Percentiles rank a stretch among this genome's conserved stretches.
Conservation (phyloP, 2,329 filamentous ascomycete species). For the Rutstroemia sydowiana region DNA sequence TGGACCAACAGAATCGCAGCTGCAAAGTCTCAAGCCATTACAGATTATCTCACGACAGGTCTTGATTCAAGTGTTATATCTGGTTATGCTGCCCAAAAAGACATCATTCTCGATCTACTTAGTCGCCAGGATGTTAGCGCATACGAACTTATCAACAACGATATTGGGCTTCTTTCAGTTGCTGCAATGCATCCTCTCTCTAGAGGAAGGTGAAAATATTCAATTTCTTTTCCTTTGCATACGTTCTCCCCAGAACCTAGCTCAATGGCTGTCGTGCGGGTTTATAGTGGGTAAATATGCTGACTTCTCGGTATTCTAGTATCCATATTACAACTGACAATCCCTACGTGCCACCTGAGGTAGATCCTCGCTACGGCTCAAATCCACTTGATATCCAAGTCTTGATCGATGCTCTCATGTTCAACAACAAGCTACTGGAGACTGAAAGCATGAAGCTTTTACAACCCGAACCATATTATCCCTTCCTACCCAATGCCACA, state of each 20-base stretch:
- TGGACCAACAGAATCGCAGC: constrained; percentile 16
- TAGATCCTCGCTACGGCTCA: constrained; percentile 34
- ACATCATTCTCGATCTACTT: constrained; percentile 15
- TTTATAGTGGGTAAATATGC: too few species aligned
- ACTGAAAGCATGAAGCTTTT: constrained; percentile 20
- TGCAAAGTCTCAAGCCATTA: constrained; percentile 14
- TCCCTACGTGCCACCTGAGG: constrained; percentile 35
- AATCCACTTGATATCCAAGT: constrained; percentile 23
- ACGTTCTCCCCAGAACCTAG: too few species aligned
- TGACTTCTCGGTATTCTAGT: constrained; percentile 16
- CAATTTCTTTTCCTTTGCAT: too few species aligned
- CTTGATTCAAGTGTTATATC: constrained; percentile 19
- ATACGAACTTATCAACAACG: constrained; percentile 22
- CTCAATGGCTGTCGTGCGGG: too few species aligned
- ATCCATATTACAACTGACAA: constrained; percentile 45
- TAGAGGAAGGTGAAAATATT: constrained; percentile 33
- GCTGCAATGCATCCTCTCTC: constrained; percentile 46
- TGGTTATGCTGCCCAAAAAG: constrained; percentile 20
- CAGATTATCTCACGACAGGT: constrained; percentile 15
- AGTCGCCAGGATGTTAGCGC: constrained; percentile 18
- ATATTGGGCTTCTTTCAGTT: constrained; percentile 20
- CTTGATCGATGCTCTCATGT: constrained; percentile 20
- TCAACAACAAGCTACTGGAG: constrained; percentile 20
- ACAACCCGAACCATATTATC: constrained; percentile 18
- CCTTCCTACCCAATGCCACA: constrained; percentile 18